A percentile compares a stretch with the other conserved stretches of the same genome.
These are phyloP conservation scores for Penstemon davidsonii DNA, from an alignment of 257 asterid species.

Conservation along the genomic window DNA sequence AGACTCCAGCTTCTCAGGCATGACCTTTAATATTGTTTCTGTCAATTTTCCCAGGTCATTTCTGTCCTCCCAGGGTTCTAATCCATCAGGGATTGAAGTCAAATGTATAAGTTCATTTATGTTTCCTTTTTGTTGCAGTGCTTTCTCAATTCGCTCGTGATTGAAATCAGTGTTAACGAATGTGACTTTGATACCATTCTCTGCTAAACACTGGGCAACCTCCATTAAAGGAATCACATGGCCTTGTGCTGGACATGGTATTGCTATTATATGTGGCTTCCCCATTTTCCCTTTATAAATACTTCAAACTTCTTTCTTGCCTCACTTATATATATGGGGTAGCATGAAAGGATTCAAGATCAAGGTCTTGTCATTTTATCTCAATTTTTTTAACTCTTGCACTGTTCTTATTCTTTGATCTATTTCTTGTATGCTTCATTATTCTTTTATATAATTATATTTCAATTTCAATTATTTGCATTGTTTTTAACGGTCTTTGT, in stretches of 20 bases:
- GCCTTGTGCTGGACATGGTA: slow-evolving; percentile 55
- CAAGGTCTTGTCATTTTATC: neutral
- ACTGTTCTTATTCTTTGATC: no score
- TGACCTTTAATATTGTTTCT: slow-evolving; percentile 21
- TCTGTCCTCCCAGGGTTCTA: slow-evolving; percentile 38
- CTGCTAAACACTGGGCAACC: slow-evolving; percentile 32
- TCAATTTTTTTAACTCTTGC: no score
- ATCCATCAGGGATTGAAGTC: slow-evolving; percentile 45
- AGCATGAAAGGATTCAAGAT: neutral
- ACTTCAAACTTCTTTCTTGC: neutral
- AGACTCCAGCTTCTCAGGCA: slow-evolving; percentile 37
- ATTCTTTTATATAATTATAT: no score
- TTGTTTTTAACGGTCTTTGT: no score
- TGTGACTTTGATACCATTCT: slow-evolving; percentile 37
- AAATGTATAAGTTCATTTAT: slow-evolving; percentile 20
- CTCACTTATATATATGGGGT: neutral
- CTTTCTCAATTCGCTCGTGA: slow-evolving; percentile 33
- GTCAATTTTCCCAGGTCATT: slow-evolving; percentile 32
- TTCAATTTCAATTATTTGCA: no score
- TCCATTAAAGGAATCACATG: slow-evolving; percentile 50
- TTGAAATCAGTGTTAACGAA: slow-evolving; percentile 39
- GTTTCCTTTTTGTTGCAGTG: slow-evolving; percentile 17
- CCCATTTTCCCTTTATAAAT: slow-evolving; percentile 20
- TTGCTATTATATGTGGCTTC: slow-evolving; percentile 37
- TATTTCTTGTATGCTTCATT: no score